Percentiles rank a stretch among this genome's conserved stretches.
Conservation (phyloP, 768 basidiomycete species). For the Lactarius indigo region DNA sequence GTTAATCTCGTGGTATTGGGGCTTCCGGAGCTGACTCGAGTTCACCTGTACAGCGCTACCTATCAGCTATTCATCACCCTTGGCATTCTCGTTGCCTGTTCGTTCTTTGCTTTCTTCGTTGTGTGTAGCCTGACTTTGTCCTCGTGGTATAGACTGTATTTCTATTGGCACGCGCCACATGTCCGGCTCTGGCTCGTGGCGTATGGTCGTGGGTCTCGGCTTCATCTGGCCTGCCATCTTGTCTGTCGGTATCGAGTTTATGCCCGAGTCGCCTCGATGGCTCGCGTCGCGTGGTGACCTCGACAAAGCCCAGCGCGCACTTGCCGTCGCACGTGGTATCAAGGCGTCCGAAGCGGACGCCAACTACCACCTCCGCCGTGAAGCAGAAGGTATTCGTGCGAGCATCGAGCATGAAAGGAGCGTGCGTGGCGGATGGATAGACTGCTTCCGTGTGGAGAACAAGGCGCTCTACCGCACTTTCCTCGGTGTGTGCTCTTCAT, state of each 20-base stretch:
- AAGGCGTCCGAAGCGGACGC: slow-evolving; percentile 37
- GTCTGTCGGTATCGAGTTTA: slow-evolving; percentile 59
- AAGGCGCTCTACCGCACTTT: slow-evolving; percentile 64
- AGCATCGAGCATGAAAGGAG: slow-evolving; percentile 49
- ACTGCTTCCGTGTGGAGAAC: slow-evolving; percentile 55
- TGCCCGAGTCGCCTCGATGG: slow-evolving; percentile 54
- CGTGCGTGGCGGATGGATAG: slow-evolving; percentile 55
- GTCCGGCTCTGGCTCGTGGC: slow-evolving; percentile 52
- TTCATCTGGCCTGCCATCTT: slow-evolving; percentile 62
- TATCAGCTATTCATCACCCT: slow-evolving; percentile 66
- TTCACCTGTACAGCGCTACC: slow-evolving; percentile 35
- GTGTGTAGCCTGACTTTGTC: not conserved
- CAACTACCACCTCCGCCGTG: slow-evolving; percentile 43
- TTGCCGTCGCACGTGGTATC: slow-evolving; percentile 50
- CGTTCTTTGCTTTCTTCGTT: slow-evolving; percentile 24
- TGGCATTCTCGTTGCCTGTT: slow-evolving; percentile 65
- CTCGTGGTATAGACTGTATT: slow-evolving; percentile 46
- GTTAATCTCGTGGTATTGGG: not conserved
- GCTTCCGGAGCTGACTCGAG: slow-evolving; percentile 30
- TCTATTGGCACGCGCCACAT: slow-evolving; percentile 61
- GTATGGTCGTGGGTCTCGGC: slow-evolving; percentile 56
- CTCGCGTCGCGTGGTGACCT: slow-evolving; percentile 45
- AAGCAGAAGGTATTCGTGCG: slow-evolving; percentile 51
- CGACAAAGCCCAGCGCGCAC: slow-evolving; percentile 47
- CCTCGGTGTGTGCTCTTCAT: slow-evolving; percentile 36